Base-by-base conservation (phyloP, 805 yeast species). In the Blastobotrys americana region DNA sequence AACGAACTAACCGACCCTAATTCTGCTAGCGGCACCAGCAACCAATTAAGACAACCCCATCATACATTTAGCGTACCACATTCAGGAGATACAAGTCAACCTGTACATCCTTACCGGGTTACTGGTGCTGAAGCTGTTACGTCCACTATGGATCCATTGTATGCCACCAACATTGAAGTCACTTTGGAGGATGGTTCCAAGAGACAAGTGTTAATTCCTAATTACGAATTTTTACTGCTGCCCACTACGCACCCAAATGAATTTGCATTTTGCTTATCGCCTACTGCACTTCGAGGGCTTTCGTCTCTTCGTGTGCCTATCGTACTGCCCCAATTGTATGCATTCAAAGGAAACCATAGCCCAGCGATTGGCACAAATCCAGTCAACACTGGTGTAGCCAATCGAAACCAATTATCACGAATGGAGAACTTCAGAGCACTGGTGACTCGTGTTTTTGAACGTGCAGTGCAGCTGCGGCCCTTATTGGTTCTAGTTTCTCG, bases 221-320 rank as follows among this genome's bases (percentile, higher is more conserved):
- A 39, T 34, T 46, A 28, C 33, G 49, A 46, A 9, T 46, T 38
- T 38, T 42, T 46, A 43, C 16, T 46, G 8, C 33, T 38, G 13
- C 33, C 37, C 31, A 38, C 39, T 3, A 28, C 28, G 25, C 16
- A 39, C 9, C 31, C 31, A 8, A 37, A 42, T 16, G 37, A 43
- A n/a, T 31, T 5, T 9, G 44, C 40, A 10, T 35, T 42, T 25
- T 42, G 44, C 34, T n/a, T 42, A 18, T 21, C 44, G 15, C 44
- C 44, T 17, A n/a, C 39, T 5, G 44, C 38, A 4, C 23, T 41
- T 21, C 3, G 10, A 3, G 21, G 34, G 8, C 33, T 21, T 21
- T 15, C 25, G 19, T 13, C 13, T 4, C n/a, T 19, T 3, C 34
- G 41, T 21, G 43, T 25, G 13, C 22, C 25, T 25, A n/a, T 41